Conservation (phyloP, 306 rosid genomes). For the Citrullus colocynthis region DNA sequence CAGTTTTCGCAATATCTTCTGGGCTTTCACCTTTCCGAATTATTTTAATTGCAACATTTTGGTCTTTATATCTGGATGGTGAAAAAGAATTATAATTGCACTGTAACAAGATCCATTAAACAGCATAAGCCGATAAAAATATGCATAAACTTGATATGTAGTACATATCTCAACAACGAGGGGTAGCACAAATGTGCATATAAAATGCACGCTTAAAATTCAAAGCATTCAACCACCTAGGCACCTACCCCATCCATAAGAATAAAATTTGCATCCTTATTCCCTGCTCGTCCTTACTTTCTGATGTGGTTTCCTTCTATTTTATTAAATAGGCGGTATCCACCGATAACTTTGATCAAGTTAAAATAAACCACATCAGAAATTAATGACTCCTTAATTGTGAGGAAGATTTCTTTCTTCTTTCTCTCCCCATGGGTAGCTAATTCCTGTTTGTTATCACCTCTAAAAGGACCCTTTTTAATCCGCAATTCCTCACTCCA, state of each 20-base stretch:
- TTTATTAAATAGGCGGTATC: not conserved
- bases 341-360: not conserved
- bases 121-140: not conserved
- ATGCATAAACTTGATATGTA: not conserved
- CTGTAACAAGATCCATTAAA: not conserved
- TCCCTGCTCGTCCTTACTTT: not conserved
- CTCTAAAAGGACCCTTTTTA: not conserved
- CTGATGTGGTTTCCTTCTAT: not conserved
- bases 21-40: constrained; percentile 33
- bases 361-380: not conserved
- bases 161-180: not conserved
- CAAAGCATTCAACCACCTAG: not conserved
- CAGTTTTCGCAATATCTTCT: constrained; percentile 38
- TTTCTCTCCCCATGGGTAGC: not conserved
- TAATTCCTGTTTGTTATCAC: not conserved
- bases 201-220: not conserved
- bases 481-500: not conserved
- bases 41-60: constrained; percentile 40
- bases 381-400: not conserved
- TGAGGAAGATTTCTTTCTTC: not conserved
- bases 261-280: not conserved
- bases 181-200: not conserved
- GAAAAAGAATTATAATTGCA: constrained; percentile 13
- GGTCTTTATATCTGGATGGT: constrained; percentile 34
- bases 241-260: not conserved